Evolutionary conservation across 2,329 filamentous ascomycete species (phyloP), one percentile per base, ranked within the genome.

Genomic region (Arthrinium phaeospermum): DNA sequence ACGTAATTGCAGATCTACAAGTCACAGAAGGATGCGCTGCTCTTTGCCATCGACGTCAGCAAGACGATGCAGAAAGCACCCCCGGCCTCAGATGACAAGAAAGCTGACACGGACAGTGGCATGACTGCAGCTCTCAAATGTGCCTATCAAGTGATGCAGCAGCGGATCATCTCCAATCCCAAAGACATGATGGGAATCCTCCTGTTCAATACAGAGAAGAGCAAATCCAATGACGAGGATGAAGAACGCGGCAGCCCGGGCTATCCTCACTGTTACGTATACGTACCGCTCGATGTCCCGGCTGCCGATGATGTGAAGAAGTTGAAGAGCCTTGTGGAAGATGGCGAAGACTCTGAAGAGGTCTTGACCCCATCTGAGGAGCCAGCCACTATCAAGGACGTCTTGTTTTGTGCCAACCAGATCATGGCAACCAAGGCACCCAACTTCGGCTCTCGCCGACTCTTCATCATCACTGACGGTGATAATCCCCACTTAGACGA

Each of bases 141-240:
- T 78, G 96, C 96, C 72, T 97, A 97, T 79, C 91, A 94, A 79
- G 87, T 99, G 70, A 98, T 99, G 94, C 94, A 98, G 83, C 96
- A 98, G 84, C 94, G 96, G 77, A 98, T 99, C 82, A 98, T 99
- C 77, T 96, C 96, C 4, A 96, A 95, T 74, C 96, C 96, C 1
- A 95, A 92, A 79, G 96, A 99, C 74, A 97, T 98, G 94, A 98
- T 99, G 89, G 95, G 96, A 1, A 93, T 99, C 37, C 82, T 99
- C 49, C 86, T 99, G 0, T 99, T 97, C 80, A 95, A 95, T 12
- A 99, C 96, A 0, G 87, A 97, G 78, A 90, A 94, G 82, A 94
- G 94, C 51, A 95, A 92, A 77, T 95, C 95, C 75, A 90, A 92
- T 67, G 90, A 91, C 22, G 91, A 92, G 64, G 88, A 90, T 72